phyloP scores from a whole-genome alignment of 1,284 basidiomycete genomes.

The Pseudozyma thailandica region DNA sequence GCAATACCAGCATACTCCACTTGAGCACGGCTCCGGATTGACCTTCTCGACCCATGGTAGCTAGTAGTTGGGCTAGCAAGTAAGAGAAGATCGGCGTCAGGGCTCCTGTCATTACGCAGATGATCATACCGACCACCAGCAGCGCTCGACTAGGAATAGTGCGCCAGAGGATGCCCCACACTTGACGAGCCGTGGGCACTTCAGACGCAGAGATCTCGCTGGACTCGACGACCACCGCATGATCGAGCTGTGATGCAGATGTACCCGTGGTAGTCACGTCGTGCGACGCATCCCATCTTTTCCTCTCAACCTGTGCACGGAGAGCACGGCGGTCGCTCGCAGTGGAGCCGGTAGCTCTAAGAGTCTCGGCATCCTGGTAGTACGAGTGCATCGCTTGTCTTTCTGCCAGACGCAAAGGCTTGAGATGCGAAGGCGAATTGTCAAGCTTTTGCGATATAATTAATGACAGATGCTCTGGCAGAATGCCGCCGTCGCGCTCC shows the following conservation, averaged over 20 bases:
- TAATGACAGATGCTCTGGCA: slow-evolving; percentile 40
- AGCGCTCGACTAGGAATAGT: slow-evolving; percentile 80
- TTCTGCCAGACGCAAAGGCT: slow-evolving; percentile 35
- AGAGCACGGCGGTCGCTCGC: slow-evolving; percentile 34
- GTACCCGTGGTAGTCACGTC: neutral
- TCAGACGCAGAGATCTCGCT: neutral
- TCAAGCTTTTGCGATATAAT: slow-evolving; percentile 38
- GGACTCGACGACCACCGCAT: neutral
- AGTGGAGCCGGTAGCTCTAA: slow-evolving; percentile 27
- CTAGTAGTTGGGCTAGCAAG: slow-evolving; percentile 83
- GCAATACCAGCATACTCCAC: slow-evolving; percentile 71
- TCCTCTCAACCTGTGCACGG: slow-evolving; percentile 6
- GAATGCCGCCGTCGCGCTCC: slow-evolving; percentile 23
- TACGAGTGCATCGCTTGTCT: slow-evolving; percentile 34
- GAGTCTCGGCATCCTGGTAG: slow-evolving; percentile 35
- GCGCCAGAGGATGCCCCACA: slow-evolving; percentile 73
- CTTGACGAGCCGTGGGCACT: slow-evolving; percentile 17
- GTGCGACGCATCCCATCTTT: slow-evolving; percentile 15
- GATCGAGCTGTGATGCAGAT: neutral
- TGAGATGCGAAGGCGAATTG: slow-evolving; percentile 26
- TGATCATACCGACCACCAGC: slow-evolving; percentile 75
- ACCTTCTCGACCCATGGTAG: slow-evolving; percentile 74
- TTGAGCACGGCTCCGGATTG: slow-evolving; percentile 69
- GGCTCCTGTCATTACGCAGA: slow-evolving; percentile 76
- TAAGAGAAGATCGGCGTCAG: slow-evolving; percentile 92